Evolutionary conservation across 495 filamentous ascomycete genomes (phyloP).

Genomic region (Neurospora sublineolata): DNA sequence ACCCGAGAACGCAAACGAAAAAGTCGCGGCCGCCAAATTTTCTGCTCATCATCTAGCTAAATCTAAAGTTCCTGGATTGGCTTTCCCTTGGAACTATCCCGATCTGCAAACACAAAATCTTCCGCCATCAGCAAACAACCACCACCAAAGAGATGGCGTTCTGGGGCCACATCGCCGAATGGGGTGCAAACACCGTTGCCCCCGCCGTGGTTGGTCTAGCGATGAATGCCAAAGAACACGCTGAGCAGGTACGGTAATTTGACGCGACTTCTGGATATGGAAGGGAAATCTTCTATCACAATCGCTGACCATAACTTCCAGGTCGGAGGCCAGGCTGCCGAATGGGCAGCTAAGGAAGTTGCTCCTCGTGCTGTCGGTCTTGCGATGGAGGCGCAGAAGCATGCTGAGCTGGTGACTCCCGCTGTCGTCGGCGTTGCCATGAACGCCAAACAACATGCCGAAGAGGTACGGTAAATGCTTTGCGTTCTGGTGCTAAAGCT

Average conservation of each 20-base stretch:
- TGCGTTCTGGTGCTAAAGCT: background rate
- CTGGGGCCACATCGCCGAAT: background rate
- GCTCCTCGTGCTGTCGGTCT: background rate
- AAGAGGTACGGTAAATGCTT: background rate
- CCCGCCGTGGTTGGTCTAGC: background rate
- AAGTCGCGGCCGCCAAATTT: accelerated
- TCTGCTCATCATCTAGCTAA: background rate
- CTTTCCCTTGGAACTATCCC: too few relatives aligned
- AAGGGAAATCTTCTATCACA: background rate
- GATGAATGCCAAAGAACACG: background rate
- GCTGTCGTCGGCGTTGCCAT: background rate
- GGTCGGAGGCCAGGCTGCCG: background rate
- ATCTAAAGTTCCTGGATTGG: background rate
- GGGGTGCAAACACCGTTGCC: background rate
- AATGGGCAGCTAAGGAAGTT: background rate
- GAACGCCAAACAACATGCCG: background rate
- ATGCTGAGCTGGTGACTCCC: background rate
- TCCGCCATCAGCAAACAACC: background rate
- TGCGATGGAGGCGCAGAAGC: background rate
- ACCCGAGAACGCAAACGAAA: background rate
- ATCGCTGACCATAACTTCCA: background rate
- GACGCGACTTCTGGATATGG: too few relatives aligned
- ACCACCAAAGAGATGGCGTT: background rate
- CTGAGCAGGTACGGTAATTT: background rate
- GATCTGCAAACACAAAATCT: background rate